A percentile compares a stretch with the other conserved stretches of the same genome.
Conservation (phyloP, 768 basidiomycete genomes). For the Boletellus ananas region DNA sequence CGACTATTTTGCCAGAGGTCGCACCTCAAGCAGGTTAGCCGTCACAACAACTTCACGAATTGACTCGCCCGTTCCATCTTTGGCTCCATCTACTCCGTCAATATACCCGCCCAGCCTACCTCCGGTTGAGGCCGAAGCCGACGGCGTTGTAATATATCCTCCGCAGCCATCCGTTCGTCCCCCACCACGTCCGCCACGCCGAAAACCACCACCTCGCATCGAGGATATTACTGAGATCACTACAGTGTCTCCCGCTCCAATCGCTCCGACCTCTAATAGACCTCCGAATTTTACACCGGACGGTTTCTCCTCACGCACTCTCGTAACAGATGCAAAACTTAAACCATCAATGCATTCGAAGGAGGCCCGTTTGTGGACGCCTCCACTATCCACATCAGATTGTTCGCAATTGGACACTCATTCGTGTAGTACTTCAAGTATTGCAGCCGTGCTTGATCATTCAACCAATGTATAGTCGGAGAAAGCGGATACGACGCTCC, state of each 20-base stretch:
- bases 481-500: neutral
- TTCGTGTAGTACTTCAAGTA: neutral
- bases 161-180: constrained; percentile 1
- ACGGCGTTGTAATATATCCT: neutral
- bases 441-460: neutral
- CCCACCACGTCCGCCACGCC: constrained; percentile 14
- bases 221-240: neutral
- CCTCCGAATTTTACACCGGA: constrained; percentile 22
- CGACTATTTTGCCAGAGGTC: constrained; percentile 8
- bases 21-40: constrained; percentile 12
- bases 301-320: constrained; percentile 11
- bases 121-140: constrained; percentile 19
- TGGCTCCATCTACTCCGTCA: constrained; percentile 46
- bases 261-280: neutral
- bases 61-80: constrained; percentile 19
- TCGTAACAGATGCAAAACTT: neutral
- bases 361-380: neutral
- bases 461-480: neutral
- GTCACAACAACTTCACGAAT: constrained; percentile 17
- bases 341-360: neutral
- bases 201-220: constrained; percentile 3
- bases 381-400: neutral
- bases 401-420: neutral
- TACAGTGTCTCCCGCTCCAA: neutral
- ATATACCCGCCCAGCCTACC: constrained; percentile 47